Conservation (phyloP, 2,329 filamentous ascomycete species). For the Pseudovirgaria hyperparasitica region DNA sequence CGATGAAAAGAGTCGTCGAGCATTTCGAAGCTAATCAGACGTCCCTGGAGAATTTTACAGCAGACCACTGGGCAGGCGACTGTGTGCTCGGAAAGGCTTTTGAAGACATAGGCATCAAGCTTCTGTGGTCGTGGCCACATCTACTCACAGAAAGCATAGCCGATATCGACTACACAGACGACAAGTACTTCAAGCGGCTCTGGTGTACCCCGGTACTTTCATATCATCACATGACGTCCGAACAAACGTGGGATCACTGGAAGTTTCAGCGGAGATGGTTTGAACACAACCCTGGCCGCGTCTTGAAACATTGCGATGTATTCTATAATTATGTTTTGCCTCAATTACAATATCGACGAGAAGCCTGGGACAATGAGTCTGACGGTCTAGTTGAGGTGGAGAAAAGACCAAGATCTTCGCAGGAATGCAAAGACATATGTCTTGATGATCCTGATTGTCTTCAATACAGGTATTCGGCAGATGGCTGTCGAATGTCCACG, state of each 20-base stretch:
- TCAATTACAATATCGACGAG: too few species aligned
- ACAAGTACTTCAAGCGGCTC: constrained; percentile 21
- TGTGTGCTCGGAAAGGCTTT: constrained; percentile 24
- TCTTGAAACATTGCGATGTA: too few species aligned
- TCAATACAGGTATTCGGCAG: too few species aligned
- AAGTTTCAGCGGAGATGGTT: constrained; percentile 27
- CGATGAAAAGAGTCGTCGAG: constrained; percentile 22
- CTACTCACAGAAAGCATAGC: constrained; percentile 32
- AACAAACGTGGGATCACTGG: constrained; percentile 26
- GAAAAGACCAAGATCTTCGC: too few species aligned
- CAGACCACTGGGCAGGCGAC: constrained; percentile 26
- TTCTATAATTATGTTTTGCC: too few species aligned
- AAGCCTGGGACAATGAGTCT: too few species aligned
- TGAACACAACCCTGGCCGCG: too few species aligned
- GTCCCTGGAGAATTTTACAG: constrained; percentile 24
- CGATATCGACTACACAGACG: constrained; percentile 24
- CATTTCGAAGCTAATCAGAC: constrained; percentile 16
- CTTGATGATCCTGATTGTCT: too few species aligned
- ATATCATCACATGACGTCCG: constrained; percentile 25
- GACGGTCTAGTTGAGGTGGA: too few species aligned
- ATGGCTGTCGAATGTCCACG: too few species aligned
- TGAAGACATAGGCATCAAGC: constrained; percentile 19
- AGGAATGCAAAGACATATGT: too few species aligned
- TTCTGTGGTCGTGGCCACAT: constrained; percentile 29
- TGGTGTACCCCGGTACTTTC: constrained; percentile 33